Percentiles rank a stretch among this genome's conserved stretches.
These are phyloP conservation scores for Mortierella sp. DNA, from an alignment of 371 early-diverging fungal species.

Conservation along the genomic window DNA sequence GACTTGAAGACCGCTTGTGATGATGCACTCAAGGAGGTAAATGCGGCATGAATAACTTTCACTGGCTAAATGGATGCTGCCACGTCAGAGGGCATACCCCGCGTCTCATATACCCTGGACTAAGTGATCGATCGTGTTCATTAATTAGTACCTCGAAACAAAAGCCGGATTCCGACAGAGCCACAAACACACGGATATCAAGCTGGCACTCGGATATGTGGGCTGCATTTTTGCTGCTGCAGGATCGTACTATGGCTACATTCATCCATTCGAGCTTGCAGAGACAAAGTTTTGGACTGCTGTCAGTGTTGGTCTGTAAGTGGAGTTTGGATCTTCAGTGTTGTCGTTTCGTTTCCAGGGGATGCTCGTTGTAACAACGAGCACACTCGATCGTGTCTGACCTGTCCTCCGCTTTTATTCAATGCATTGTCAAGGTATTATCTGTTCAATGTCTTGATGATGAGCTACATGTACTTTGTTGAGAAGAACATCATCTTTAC, in stretches of 20 bases:
- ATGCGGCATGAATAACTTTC: too few relatives aligned
- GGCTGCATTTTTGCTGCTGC: constrained; percentile 47
- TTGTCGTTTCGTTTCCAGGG: not conserved
- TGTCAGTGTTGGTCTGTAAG: constrained; percentile 45
- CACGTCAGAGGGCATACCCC: constrained; percentile 16
- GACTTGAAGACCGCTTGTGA: constrained; percentile 53
- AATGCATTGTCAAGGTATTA: constrained; percentile 41
- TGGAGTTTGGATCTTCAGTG: not conserved
- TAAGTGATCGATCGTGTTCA: too few relatives aligned
- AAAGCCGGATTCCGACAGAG: constrained; percentile 49
- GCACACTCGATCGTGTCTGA: too few relatives aligned
- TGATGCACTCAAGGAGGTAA: constrained; percentile 51
- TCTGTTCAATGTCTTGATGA: constrained; percentile 42
- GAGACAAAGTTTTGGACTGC: constrained; percentile 46
- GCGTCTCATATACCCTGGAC: too few relatives aligned
- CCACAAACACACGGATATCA: constrained; percentile 49
- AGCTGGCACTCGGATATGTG: constrained; percentile 40
- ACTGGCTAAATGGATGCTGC: constrained; percentile 4
- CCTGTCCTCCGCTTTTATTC: too few relatives aligned
- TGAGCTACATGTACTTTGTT: constrained; percentile 39
- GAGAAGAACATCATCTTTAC: constrained; percentile 44
- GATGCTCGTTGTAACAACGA: too few relatives aligned
- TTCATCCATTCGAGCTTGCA: constrained; percentile 42
- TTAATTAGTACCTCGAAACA: constrained; percentile 39
- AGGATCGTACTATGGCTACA: constrained; percentile 52